phyloP scores from a whole-genome alignment of 805 yeast species.

The Zygoascus bituminiphila region DNA sequence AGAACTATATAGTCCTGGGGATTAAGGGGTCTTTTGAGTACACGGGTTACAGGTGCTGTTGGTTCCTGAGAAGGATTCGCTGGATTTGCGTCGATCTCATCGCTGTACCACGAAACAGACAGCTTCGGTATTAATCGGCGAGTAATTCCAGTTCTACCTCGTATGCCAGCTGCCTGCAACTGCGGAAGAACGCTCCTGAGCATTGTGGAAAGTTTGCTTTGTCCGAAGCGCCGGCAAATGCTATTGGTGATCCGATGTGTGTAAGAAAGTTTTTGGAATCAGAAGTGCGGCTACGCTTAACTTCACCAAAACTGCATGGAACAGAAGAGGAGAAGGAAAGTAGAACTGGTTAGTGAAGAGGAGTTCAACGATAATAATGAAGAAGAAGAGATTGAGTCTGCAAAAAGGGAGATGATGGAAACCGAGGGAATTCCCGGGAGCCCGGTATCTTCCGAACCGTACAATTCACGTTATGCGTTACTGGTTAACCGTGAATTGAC shows the following conservation, averaged over 20 bases:
- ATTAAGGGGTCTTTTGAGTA: not conserved
- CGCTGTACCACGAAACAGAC: not conserved
- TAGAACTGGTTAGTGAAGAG: not conserved
- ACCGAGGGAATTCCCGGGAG: no score
- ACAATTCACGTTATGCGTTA: slow-evolving; percentile 6
- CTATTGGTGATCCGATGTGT: not conserved
- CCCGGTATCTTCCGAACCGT: no score
- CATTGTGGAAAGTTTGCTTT: no score
- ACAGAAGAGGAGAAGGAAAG: not conserved
- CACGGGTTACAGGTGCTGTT: not conserved
- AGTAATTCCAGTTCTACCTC: not conserved
- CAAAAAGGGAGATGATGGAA: not conserved
- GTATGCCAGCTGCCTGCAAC: not conserved
- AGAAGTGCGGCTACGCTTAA: not conserved
- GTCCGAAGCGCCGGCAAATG: no score
- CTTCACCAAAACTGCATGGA: not conserved
- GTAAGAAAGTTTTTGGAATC: not conserved
- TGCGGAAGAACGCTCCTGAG: not conserved
- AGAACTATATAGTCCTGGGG: slow-evolving; percentile 15
- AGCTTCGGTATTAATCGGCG: not conserved
- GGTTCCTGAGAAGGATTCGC: not conserved
- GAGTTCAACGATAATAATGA: not conserved
- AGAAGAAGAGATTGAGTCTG: no score
- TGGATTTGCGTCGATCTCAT: not conserved
- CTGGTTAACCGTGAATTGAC: slow-evolving; percentile 9